A percentile compares a stretch with the other conserved stretches of the same genome.
These are phyloP conservation scores for Coelastrella sp. DNA, from an alignment of 139 green algal genomes.

Conservation along the genomic window DNA sequence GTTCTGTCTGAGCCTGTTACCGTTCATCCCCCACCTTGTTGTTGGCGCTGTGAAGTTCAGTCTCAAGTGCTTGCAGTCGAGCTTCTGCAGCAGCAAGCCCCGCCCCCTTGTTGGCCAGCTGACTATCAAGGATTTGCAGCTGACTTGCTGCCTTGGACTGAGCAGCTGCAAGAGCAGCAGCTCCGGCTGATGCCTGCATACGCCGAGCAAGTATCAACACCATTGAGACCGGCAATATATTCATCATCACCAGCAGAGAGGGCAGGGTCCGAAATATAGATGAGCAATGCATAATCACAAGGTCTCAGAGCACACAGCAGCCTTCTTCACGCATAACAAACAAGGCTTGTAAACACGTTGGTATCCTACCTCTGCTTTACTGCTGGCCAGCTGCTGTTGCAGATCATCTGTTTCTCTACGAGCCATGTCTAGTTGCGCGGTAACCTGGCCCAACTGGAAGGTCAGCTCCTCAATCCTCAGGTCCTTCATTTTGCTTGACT, in stretches of 20 bases:
- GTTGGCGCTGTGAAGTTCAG: conserved; percentile 36
- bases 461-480: conserved; percentile 49
- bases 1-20: too few species aligned
- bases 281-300: too few species aligned
- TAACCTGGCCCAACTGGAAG: conserved; percentile 47
- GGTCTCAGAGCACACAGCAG: too few species aligned
- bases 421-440: conserved; percentile 23
- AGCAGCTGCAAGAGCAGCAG: conserved; percentile 14
- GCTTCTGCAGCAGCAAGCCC: conserved; percentile 17
- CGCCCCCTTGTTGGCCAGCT: conserved; percentile 39
- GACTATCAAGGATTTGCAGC: conserved; percentile 37
- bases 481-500: conserved; percentile 45
- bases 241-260: too few species aligned
- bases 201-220: not conserved
- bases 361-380: conserved; percentile 2
- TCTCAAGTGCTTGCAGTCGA: conserved; percentile 5
- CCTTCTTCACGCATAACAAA: not conserved
- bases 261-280: too few species aligned
- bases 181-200: conserved; percentile 13
- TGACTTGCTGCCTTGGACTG: conserved; percentile 30
- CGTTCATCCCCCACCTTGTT: conserved; percentile 45
- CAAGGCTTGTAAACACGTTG: too few species aligned
- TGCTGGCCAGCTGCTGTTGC: conserved; percentile 33
- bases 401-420: not conserved
- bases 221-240: too few species aligned